A percentile compares a stretch with the other conserved stretches of the same genome.
phyloP scores from a whole-genome alignment of 371 early-diverging fungal genomes.

The Mortierella sp. region DNA sequence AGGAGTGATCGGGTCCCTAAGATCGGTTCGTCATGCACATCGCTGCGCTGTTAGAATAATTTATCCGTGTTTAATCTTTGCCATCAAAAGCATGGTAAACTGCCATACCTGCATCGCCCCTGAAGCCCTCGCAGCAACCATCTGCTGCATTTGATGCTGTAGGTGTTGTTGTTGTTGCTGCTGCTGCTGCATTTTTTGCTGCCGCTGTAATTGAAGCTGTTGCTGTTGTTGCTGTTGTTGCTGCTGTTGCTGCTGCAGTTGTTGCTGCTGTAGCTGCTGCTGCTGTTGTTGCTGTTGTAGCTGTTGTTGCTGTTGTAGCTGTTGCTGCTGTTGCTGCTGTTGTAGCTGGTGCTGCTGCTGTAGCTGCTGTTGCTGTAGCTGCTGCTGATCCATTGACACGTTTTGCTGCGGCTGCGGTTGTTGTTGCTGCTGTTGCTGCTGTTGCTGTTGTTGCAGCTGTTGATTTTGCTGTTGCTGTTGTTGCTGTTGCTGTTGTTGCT shows the following conservation, averaged over 20 bases:
- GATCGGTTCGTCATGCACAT: too few species aligned
- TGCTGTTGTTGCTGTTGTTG: constrained; percentile 11
- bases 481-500: constrained; percentile 25
- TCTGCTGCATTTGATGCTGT: constrained; percentile 21
- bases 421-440: constrained; percentile 26
- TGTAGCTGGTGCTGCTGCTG: constrained; percentile 10
- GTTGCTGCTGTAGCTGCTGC: constrained; percentile 4
- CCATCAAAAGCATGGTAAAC: too few species aligned
- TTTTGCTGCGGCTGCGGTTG: constrained; percentile 11
- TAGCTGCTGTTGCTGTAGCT: constrained; percentile 8
- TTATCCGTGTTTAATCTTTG: too few species aligned
- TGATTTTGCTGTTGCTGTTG: constrained; percentile 27
- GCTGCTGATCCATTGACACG: constrained; percentile 12
- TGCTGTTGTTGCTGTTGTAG: constrained; percentile 16
- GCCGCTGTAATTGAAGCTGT: constrained; percentile 4
- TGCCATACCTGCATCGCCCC: constrained; percentile 21
- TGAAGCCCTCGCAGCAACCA: constrained; percentile 15
- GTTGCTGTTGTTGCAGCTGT: constrained; percentile 23
- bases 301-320: constrained; percentile 22
- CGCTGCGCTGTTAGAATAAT: too few species aligned
- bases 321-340: constrained; percentile 6
- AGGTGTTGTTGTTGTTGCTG: constrained; percentile 3
- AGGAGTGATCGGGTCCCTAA: constrained; percentile 23
- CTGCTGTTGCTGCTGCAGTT: constrained; percentile 21
- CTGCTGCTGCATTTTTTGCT: constrained; percentile 17